These are phyloP conservation scores for Prosopis cineraria DNA, from an alignment of 306 rosid species.

Conservation along the genomic window DNA sequence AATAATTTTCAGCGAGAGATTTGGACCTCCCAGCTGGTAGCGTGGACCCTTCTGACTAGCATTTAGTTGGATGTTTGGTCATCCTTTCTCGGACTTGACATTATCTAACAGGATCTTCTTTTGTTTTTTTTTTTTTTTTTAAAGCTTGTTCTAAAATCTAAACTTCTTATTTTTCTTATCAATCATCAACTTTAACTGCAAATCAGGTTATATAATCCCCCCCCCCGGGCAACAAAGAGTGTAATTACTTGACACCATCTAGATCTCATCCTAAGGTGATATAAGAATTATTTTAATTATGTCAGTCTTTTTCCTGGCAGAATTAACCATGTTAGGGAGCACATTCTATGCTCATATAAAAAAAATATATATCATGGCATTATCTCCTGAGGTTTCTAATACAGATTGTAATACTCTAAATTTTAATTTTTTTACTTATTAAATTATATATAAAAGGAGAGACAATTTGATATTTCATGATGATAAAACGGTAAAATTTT, in stretches of 20 bases:
- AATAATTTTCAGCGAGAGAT: not conserved
- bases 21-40: slow-evolving; percentile 8
- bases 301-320: not conserved
- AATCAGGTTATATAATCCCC: not conserved
- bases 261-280: not conserved
- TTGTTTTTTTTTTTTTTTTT: too few relatives aligned
- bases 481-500: too few relatives aligned
- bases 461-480: too few relatives aligned
- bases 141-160: not conserved
- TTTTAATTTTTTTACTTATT: too few relatives aligned
- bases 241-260: not conserved
- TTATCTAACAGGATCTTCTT: not conserved
- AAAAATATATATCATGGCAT: too few relatives aligned
- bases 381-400: too few relatives aligned
- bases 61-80: not conserved
- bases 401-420: too few relatives aligned
- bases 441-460: too few relatives aligned
- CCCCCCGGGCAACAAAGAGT: too few relatives aligned
- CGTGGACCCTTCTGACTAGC: not conserved
- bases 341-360: too few relatives aligned
- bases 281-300: not conserved
- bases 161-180: not conserved
- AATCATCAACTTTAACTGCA: not conserved
- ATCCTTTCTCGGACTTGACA: not conserved
- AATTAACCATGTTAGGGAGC: too few relatives aligned